Conservation (phyloP, 1,139 yeast genomes). For the Wickerhamomyces sp. region DNA sequence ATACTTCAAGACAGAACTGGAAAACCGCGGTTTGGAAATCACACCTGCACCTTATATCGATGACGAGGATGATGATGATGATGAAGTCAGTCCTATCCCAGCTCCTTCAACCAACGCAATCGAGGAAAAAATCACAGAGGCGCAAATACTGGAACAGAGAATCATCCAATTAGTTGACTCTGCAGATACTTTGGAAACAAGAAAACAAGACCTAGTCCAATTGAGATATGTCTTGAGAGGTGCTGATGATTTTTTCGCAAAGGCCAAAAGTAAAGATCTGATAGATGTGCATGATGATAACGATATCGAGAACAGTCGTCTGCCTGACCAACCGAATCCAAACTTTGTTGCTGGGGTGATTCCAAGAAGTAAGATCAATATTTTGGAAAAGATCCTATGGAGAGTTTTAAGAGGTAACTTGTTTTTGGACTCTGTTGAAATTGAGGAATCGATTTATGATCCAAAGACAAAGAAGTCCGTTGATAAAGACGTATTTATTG, state of each 20-base stretch:
- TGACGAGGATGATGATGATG: slow-evolving; percentile 27
- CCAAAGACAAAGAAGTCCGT: slow-evolving; percentile 43
- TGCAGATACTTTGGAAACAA: slow-evolving; percentile 46
- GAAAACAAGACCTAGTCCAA: slow-evolving; percentile 56
- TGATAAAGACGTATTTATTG: slow-evolving; percentile 72
- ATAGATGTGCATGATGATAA: slow-evolving; percentile 39
- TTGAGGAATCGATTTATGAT: slow-evolving; percentile 54
- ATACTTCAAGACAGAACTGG: slow-evolving; percentile 40
- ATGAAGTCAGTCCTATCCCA: slow-evolving; percentile 13
- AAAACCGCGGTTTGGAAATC: slow-evolving; percentile 42
- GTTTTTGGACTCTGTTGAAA: slow-evolving; percentile 66
- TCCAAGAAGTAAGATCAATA: slow-evolving; percentile 60
- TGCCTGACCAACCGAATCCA: slow-evolving; percentile 31
- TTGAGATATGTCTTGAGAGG: slow-evolving; percentile 62
- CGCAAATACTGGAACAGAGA: slow-evolving; percentile 57
- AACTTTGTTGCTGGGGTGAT: slow-evolving; percentile 83
- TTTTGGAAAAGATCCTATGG: slow-evolving; percentile 88
- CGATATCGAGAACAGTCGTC: slow-evolving; percentile 23
- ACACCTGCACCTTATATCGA: slow-evolving; percentile 42
- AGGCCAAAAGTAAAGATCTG: slow-evolving; percentile 50
- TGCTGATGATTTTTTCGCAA: slow-evolving; percentile 36
- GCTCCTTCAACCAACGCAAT: slow-evolving; percentile 53
- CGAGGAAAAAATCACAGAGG: slow-evolving; percentile 69
- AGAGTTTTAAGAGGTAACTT: slow-evolving; percentile 88
- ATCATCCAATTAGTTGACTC: slow-evolving; percentile 53